These are phyloP conservation scores for Cytospora schulzeri DNA, from an alignment of 2,329 filamentous ascomycete species.

Conservation along the genomic window DNA sequence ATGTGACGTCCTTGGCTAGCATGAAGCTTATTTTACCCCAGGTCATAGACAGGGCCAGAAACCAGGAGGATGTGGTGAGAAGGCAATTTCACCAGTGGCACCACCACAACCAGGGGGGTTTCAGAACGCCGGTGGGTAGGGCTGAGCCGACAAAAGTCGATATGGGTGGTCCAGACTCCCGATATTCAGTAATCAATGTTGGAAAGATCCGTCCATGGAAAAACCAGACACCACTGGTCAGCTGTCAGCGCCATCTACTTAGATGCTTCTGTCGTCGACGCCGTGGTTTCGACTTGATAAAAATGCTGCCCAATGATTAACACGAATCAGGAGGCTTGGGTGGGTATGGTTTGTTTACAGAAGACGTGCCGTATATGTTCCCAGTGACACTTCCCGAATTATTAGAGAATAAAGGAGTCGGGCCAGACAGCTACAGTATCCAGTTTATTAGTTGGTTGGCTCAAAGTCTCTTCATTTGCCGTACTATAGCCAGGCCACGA, in stretches of 20 bases:
- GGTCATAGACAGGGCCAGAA: not conserved
- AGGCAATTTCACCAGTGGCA: conserved; percentile 8
- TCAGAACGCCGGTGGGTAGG: not conserved
- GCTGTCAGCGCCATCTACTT: not conserved
- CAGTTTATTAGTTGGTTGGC: not conserved
- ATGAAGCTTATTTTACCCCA: conserved; percentile 1
- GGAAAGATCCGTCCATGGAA: not conserved
- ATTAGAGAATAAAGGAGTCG: not conserved
- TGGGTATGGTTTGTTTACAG: not conserved
- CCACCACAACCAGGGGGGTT: not conserved
- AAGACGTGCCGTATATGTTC: not conserved
- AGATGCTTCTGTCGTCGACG: conserved; percentile 11
- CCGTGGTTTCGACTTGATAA: conserved; percentile 17
- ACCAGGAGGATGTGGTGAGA: conserved; percentile 4
- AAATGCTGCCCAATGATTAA: conserved; percentile 6
- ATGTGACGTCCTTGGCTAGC: conserved; percentile 2
- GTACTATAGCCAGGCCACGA: conserved; percentile 8
- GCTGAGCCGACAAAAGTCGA: not conserved
- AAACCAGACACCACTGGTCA: not conserved
- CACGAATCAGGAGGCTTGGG: not conserved
- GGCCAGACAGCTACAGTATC: not conserved
- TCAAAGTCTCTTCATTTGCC: conserved; percentile 14
- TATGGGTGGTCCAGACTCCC: conserved; percentile 2
- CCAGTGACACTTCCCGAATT: not conserved
- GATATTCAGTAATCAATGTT: not conserved